Base-by-base conservation (phyloP, 768 basidiomycete genomes). In the Rhizopogon rudus region DNA sequence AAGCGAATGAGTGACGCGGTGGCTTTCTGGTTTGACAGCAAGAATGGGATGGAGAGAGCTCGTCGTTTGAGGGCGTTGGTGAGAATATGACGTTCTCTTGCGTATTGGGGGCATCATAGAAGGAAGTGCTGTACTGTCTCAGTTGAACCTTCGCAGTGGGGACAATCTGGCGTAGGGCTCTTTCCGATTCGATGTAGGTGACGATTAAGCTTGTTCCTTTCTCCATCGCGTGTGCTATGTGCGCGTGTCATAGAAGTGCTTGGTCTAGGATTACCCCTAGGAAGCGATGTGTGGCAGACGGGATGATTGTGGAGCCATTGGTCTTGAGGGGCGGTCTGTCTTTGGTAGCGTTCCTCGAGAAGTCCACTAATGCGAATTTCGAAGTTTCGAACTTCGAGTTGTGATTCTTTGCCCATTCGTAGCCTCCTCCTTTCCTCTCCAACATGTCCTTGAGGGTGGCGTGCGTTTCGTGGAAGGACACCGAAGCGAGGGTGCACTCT, bases 121-220 rank as follows among this genome's bases (percentile, higher is more conserved):
- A 0, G 53, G 28, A 9, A 50, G 17, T 50, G 49, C 25, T 39
- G 20, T 10, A 50, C 8, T 3, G 33, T 17, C 10, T 50, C 48
- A 1, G 4, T 37, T n/a, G 43, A 31, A 0, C 20, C n/a, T n/a
- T 39, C 25, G 62, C 74, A 74, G 2, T 44, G 37, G 3, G 56
- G 51, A 60, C 72, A 75, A 3, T 35, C 25, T 10, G 70, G 63
- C 1, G 59, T 57, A 9, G 68, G 65, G 0, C 44, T 54, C 22
- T 56, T 58, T 0, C 55, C 51, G 13, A 76, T 67, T 2, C 55
- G 43, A 42, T 70, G 59, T 0, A 75, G 67, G 59, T 74, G 63
- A 10, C 61, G 50, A 20, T 66, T 61, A 0, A 75, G 62, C 25
- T 13, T 1, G 50, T 51, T 5, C 50, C 50, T 16, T 51, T 51